Base-by-base conservation (phyloP, 2,329 filamentous ascomycete genomes). In the Capronia americana region DNA sequence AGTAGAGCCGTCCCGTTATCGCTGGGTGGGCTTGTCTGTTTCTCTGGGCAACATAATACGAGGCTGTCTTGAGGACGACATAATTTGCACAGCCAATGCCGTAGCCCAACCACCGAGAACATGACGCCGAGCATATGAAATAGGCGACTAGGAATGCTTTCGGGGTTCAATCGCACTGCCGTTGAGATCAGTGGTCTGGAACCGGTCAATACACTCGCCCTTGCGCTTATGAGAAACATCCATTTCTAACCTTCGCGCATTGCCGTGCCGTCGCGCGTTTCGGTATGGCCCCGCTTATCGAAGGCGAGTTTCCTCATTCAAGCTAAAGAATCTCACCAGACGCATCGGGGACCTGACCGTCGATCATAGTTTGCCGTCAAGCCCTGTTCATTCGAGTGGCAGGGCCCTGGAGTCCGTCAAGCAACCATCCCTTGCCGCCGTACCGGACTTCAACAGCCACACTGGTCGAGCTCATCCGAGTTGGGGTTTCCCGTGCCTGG, bases 381-480 rank as follows among this genome's bases (percentile, higher is more conserved):
- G 26, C 5, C 38, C 38, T 59, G 54, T 67, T 59, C 62, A 61
- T 23, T 24, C 54, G 60, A n/a, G 38, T 17, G 38, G 38, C 38
- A 44, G 17, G 30, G 57, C 20, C 38, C 56, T 57, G 53, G 44
- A 41, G 34, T 50, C 32, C 32, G 55, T 60, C 51, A 55, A 64
- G 57, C 34, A 68, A 50, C 30, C 60, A 38, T 64, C 68, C 68
- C 68, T 70, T 70, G 68, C 68, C 48, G 68, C 51, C 34, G 38
- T 46, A 59, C 53, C 61, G 63, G 59, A 57, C 57, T 26, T 20
- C 48, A 55, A 20, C 54, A 44, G 53, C 65, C 68, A 61, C 60
- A 34, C 48, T 44, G 32, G 50, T 67, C 57, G 32, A 67, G 54
- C 50, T 59, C 57, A 64, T 55, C 61, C 53, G 48, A 26, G 32